phyloP scores from a whole-genome alignment of 257 asterid genomes.

The Gynochthodes officinalis region DNA sequence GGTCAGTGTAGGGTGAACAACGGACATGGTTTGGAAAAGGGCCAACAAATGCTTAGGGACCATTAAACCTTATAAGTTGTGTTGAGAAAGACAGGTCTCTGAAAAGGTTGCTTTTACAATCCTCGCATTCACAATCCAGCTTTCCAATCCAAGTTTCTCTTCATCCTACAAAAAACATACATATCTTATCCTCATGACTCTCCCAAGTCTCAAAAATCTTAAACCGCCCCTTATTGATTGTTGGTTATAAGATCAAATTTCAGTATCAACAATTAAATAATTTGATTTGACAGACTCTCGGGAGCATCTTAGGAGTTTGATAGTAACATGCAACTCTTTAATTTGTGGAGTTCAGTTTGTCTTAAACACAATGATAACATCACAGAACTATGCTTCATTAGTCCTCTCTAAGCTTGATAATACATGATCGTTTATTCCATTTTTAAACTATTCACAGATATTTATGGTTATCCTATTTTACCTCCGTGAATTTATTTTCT shows the following conservation, averaged over 20 bases:
- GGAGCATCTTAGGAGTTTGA: too few species aligned
- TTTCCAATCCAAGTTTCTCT: slow-evolving; percentile 36
- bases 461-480: background rate
- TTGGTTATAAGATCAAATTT: too few species aligned
- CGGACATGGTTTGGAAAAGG: slow-evolving; percentile 46
- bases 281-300: too few species aligned
- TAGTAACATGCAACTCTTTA: too few species aligned
- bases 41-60: slow-evolving; percentile 49
- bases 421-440: too few species aligned
- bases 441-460: background rate
- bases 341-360: too few species aligned
- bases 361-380: too few species aligned
- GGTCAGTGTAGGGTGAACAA: slow-evolving; percentile 63
- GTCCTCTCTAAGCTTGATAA: too few species aligned
- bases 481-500: background rate
- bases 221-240: too few species aligned
- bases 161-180: background rate
- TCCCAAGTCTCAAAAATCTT: too few species aligned
- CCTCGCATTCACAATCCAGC: slow-evolving; percentile 31
- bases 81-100: slow-evolving; percentile 28
- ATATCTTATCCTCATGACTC: slow-evolving; percentile 3
- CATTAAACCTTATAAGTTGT: slow-evolving; percentile 25
- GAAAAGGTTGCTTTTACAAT: slow-evolving; percentile 25
- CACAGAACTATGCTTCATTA: too few species aligned
- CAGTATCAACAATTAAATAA: too few species aligned